These are phyloP conservation scores for Calonectria leucothoes DNA, from an alignment of 2,329 filamentous ascomycete genomes.

Conservation along the genomic window DNA sequence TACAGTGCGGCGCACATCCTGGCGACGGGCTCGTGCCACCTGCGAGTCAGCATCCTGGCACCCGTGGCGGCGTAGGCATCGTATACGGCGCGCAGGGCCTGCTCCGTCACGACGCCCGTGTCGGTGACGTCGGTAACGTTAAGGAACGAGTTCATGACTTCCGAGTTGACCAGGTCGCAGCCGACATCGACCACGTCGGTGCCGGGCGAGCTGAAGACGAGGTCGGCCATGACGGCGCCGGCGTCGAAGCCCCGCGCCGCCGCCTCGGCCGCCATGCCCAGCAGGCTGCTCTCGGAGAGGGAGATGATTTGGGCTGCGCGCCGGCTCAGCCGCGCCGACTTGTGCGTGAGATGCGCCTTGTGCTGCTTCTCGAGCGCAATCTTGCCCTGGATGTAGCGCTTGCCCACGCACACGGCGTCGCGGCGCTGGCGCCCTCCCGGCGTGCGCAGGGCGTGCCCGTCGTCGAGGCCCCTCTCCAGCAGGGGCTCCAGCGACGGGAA, in stretches of 20 bases:
- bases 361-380: constrained; percentile 36
- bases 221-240: constrained; percentile 36
- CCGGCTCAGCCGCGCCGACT: constrained; percentile 30
- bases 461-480: constrained; percentile 28
- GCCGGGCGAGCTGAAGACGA: constrained; percentile 40
- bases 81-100: constrained; percentile 31
- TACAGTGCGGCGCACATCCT: constrained; percentile 46
- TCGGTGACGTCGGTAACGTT: constrained; percentile 37
- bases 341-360: constrained; percentile 30
- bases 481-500: constrained; percentile 35
- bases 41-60: constrained; percentile 44
- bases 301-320: constrained; percentile 38
- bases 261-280: constrained; percentile 38
- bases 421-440: constrained; percentile 32
- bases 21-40: constrained; percentile 47
- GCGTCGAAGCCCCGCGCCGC: constrained; percentile 35
- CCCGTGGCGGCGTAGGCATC: constrained; percentile 37
- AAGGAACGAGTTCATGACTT: constrained; percentile 39
- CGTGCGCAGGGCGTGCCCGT: constrained; percentile 33
- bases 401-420: constrained; percentile 34
- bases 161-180: constrained; percentile 36
- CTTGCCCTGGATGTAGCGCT: constrained; percentile 38
- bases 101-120: constrained; percentile 30
- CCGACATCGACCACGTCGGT: constrained; percentile 38
- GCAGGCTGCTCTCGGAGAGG: constrained; percentile 35